These are phyloP conservation scores for Chaetoceros muelleri DNA, from an alignment of 108 stramenopile species.

Conservation along the genomic window DNA sequence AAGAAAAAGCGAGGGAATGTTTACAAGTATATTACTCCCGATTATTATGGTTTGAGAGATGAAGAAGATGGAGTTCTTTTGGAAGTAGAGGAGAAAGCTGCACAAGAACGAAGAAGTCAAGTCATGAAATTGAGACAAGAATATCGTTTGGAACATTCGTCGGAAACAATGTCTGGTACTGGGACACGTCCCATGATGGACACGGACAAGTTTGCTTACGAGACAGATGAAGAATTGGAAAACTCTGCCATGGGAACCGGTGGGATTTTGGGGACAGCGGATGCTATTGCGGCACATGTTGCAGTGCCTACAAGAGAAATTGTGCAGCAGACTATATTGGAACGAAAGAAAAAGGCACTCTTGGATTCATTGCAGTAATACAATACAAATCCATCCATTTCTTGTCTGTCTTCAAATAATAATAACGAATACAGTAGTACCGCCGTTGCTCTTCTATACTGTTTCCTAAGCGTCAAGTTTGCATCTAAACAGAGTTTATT, in stretches of 20 bases:
- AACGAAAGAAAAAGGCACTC: slow-evolving; percentile 70
- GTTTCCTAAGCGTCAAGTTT: no score
- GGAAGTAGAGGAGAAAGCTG: slow-evolving; percentile 63
- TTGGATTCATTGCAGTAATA: slow-evolving; percentile 15
- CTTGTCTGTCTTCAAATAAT: not conserved
- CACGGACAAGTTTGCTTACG: no score
- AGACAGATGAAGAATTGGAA: slow-evolving; percentile 6
- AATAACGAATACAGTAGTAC: no score
- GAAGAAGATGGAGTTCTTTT: slow-evolving; percentile 86
- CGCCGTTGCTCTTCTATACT: no score
- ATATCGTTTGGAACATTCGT: no score
- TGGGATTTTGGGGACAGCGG: slow-evolving; percentile 3
- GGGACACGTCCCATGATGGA: no score
- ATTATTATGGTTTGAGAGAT: slow-evolving; percentile 90
- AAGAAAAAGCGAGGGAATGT: slow-evolving; percentile 72
- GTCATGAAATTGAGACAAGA: slow-evolving; percentile 17
- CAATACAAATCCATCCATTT: not conserved
- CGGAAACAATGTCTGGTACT: no score
- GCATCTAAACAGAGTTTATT: no score
- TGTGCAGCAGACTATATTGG: slow-evolving; percentile 38
- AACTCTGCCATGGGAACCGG: no score
- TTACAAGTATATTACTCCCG: slow-evolving; percentile 75
- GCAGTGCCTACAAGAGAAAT: slow-evolving; percentile 56
- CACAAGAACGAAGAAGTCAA: slow-evolving; percentile 9
- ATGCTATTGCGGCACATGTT: slow-evolving; percentile 23